Conservation (phyloP, 73 alveolate genomes). For the Blepharisma japonicum region DNA sequence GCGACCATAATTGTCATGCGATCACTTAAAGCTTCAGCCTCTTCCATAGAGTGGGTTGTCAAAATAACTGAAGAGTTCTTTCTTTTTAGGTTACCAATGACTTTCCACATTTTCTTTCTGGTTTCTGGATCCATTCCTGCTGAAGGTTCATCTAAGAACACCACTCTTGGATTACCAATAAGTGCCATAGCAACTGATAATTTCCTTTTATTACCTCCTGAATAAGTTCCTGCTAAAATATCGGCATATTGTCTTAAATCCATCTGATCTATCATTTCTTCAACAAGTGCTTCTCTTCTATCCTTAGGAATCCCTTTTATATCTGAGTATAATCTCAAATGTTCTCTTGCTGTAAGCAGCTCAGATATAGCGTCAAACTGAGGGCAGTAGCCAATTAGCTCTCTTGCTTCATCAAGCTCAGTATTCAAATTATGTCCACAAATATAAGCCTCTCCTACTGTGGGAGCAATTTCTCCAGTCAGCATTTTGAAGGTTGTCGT, state of each 20-base stretch:
- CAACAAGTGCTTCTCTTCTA: conserved; percentile 55
- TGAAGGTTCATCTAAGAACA: conserved; percentile 96
- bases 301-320: conserved; percentile 88
- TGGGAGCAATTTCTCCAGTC: conserved; percentile 86
- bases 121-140: conserved; percentile 96
- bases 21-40: conserved; percentile 68
- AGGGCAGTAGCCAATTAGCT: conserved; percentile 96
- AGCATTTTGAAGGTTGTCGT: conserved; percentile 94
- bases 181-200: conserved; percentile 96
- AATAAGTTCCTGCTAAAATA: conserved; percentile 77
- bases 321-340: conserved; percentile 86
- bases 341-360: conserved; percentile 91
- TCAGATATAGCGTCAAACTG: conserved; percentile 94
- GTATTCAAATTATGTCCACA: conserved; percentile 74
- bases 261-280: conserved; percentile 80
- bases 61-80: conserved; percentile 73
- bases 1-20: conserved; percentile 70
- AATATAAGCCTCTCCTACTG: conserved; percentile 81
- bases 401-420: conserved; percentile 77
- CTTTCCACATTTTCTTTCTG: conserved; percentile 91
- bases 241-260: conserved; percentile 73
- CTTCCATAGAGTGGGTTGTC: conserved; percentile 75
- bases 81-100: conserved; percentile 68
- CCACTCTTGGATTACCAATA: conserved; percentile 88
- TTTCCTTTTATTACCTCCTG: conserved; percentile 98